Evolutionary conservation across 306 rosid genomes (phyloP).

Genomic region (Trichosanthes truncata): DNA sequence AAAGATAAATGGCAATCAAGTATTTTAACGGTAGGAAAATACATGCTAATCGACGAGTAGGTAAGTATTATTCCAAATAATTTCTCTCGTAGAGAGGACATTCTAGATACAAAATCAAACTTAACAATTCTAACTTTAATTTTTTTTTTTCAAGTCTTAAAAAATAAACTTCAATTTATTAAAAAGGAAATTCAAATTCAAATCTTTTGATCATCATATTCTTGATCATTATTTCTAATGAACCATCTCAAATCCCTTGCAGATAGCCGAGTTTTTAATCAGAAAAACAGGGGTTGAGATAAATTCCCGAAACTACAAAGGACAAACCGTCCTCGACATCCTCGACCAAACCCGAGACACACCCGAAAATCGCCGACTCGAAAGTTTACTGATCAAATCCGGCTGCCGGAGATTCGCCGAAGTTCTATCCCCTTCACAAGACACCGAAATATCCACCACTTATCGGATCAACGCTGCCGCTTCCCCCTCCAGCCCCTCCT

Average conservation of each 20-base stretch:
- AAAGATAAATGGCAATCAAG: too few species aligned
- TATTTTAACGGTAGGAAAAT: too few species aligned
- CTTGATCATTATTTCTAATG: background rate
- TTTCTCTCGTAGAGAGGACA: too few species aligned
- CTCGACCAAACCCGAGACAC: conserved; percentile 35
- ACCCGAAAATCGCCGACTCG: conserved; percentile 28
- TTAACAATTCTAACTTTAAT: too few species aligned
- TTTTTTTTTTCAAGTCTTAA: too few species aligned
- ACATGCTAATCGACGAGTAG: too few species aligned
- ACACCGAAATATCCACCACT: background rate
- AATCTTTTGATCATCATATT: too few species aligned
- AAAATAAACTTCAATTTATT: too few species aligned
- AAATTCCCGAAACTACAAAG: conserved; percentile 44
- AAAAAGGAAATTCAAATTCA: too few species aligned
- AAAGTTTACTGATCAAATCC: conserved; percentile 20
- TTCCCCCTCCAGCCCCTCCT: background rate
- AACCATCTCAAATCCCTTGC: background rate
- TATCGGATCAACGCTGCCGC: background rate
- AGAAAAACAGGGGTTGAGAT: conserved; percentile 39
- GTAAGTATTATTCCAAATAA: too few species aligned
- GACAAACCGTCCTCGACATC: conserved; percentile 53
- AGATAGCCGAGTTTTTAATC: conserved; percentile 68
- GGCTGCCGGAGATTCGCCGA: background rate
- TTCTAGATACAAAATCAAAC: too few species aligned
- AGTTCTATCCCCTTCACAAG: conserved; percentile 10